Evolutionary conservation across 2,329 filamentous ascomycete genomes (phyloP), one percentile per base, ranked within the genome.

Genomic region (Beauveria australis): DNA sequence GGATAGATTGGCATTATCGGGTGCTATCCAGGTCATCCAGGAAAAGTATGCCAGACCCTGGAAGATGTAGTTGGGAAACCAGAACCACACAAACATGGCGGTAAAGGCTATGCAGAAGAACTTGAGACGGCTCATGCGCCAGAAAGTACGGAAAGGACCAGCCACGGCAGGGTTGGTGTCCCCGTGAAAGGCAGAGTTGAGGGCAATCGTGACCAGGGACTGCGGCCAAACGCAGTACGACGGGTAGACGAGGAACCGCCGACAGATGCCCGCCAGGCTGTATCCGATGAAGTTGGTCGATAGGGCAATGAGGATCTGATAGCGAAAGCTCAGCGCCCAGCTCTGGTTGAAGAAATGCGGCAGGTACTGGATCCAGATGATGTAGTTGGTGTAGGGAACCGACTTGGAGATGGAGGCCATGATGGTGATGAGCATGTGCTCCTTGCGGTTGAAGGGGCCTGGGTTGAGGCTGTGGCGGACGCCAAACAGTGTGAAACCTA

Each of bases 381-480:
- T 77, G 65, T 76, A 74, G 67, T 76, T 76, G 4, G 77, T 80
- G 67, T 80, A 80, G 1, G 78, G 78, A 9, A 72, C 69, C 54
- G 73, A 73, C 65, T 72, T 77, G 33, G 75, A 75, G 7, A 78
- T 78, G 68, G 84, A 83, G 52, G 83, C 80, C 77, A 82, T 82
- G 65, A 83, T 80, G 7, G 79, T 79, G 46, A 84, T 80, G 22
- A 85, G 69, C 74, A 82, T 81, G 65, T 85, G 82, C 68, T 85
- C 82, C 67, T 85, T 85, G 65, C 78, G 78, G 59, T 78, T 81
- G 67, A 84, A 85, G 0, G 75, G 76, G 0, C 81, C 80, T 0
- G 81, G 80, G 63, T 83, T 84, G 16, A 83, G 70, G 18, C 72
- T 74, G 62, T 79, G 72, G 16, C 73, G 71, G 2, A 70, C 63